Conservation (phyloP, 2,329 filamentous ascomycete species). For the Aspergillus nomiae region DNA sequence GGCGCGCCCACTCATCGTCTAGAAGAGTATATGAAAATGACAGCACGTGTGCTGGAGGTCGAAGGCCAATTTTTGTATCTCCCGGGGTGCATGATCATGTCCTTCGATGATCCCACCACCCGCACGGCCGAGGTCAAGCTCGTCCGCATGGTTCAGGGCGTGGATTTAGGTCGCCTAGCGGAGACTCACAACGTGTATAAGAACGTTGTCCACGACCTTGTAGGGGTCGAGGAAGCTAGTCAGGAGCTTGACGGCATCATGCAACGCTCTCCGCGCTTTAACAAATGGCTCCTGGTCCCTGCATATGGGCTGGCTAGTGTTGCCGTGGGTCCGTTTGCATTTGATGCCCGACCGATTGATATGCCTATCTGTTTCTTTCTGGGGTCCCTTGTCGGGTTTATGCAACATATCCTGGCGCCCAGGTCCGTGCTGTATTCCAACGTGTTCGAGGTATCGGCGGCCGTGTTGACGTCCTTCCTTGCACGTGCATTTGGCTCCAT, state of each 20-base stretch:
- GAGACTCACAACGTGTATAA: conserved; percentile 49
- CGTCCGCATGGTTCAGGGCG: conserved; percentile 40
- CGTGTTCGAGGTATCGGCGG: conserved; percentile 64
- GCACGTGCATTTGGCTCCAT: conserved; percentile 69
- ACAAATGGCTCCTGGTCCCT: conserved; percentile 56
- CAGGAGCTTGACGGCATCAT: conserved; percentile 55
- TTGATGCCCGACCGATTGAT: conserved; percentile 73
- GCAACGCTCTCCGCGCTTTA: conserved; percentile 56
- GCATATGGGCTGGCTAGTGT: conserved; percentile 75
- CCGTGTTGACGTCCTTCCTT: conserved; percentile 67
- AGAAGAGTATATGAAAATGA: conserved; percentile 87
- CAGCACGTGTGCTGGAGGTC: conserved; percentile 79
- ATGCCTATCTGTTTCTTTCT: conserved; percentile 74
- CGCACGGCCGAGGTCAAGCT: conserved; percentile 48
- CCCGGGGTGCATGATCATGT: conserved; percentile 51
- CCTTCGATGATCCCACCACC: conserved; percentile 63
- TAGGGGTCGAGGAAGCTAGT: conserved; percentile 45
- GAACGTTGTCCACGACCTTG: conserved; percentile 46
- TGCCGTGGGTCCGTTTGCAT: conserved; percentile 75
- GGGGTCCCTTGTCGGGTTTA: conserved; percentile 69
- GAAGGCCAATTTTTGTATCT: conserved; percentile 87
- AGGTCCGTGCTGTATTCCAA: conserved; percentile 68
- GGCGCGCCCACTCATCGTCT: conserved; percentile 88
- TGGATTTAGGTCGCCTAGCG: conserved; percentile 44
- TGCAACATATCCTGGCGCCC: conserved; percentile 74